Base-by-base conservation (phyloP, 176 grass and related monocot species). In the Aechmea fasciata region DNA sequence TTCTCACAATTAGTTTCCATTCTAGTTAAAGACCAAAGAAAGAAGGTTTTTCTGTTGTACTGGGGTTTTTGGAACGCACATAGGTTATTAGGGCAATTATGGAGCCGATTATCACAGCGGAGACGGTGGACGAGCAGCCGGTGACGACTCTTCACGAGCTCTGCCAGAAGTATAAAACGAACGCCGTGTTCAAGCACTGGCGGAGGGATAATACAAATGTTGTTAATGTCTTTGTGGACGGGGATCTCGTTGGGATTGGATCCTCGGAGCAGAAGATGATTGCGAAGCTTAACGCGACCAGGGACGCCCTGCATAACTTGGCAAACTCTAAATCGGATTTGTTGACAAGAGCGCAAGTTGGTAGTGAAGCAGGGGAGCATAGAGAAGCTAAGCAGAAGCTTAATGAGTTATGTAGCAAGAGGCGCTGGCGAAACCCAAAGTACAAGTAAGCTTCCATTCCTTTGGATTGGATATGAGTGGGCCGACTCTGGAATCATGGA, bases 111-210 rank as follows among this genome's bases (percentile, higher is more conserved):
- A 68, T 96, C 69, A 96, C 88, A 3, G 71, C 68, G 64, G 85
- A 96, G 80, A 91, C 75, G 48, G 41, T 91, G 64, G 72, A 88
- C 26, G 85, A 96, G 81, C 88, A 96, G 77, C 92, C 92, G 47
- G 75, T 96, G 3, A 78, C 88, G 68, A 75, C 64, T 3, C 82
- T 91, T 52, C 74, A 89, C 17, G 80, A 89, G 49, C 20, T 91
- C 52, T 96, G 83, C 63, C 88, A 89, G 57, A 96, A 91, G 78
- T 73, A 79, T 51, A 85, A 85, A 19, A 96, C 84, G 66, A 65
- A n/a, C 62, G 22, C 75, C 70, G n/a, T 80, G 1, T 88, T 96
- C 80, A 81, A 78, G 49, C 75, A 63, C 48, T 78, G 78, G 85
- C 85, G 81, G 50, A 91, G 71, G 23, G 85, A 65, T 74, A 76